A percentile compares a stretch with the other conserved stretches of the same genome.
These are phyloP conservation scores for Colletotrichum sp. DNA, from an alignment of 2,329 filamentous ascomycete species.

Conservation along the genomic window DNA sequence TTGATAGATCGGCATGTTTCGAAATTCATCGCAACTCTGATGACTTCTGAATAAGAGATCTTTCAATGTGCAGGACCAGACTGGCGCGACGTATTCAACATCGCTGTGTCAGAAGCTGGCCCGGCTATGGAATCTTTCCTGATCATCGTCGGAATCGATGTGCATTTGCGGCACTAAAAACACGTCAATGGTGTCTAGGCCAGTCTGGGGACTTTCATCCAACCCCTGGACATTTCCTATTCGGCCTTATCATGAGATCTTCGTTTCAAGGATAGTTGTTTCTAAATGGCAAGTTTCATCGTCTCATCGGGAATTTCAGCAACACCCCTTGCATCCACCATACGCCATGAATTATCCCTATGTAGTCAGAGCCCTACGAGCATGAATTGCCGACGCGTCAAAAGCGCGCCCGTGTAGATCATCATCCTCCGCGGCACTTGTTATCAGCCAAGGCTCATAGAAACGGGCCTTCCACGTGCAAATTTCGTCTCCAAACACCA, in stretches of 20 bases:
- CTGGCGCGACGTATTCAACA: too few relatives aligned
- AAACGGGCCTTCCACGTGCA: background rate
- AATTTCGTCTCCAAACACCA: background rate
- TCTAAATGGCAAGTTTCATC: background rate
- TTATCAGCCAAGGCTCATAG: background rate
- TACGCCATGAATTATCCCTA: background rate
- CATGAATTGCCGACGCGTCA: background rate
- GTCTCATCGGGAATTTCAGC: background rate
- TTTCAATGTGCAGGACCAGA: background rate
- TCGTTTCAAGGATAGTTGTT: background rate
- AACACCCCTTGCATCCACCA: background rate
- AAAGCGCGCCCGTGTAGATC: background rate
- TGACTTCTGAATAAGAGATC: background rate
- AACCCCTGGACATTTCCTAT: background rate
- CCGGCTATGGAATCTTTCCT: background rate
- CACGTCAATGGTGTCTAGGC: background rate
- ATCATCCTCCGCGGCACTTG: background rate
- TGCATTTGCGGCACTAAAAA: background rate
- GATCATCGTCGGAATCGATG: background rate
- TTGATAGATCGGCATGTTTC: background rate
- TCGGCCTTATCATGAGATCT: background rate
- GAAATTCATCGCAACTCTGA: background rate
- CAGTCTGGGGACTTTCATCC: background rate
- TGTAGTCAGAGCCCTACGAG: background rate
- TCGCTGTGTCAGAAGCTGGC: background rate